A percentile compares a stretch with the other conserved stretches of the same genome.
phyloP scores from a whole-genome alignment of 1,284 basidiomycete species.

The Pterulicium gracile region DNA sequence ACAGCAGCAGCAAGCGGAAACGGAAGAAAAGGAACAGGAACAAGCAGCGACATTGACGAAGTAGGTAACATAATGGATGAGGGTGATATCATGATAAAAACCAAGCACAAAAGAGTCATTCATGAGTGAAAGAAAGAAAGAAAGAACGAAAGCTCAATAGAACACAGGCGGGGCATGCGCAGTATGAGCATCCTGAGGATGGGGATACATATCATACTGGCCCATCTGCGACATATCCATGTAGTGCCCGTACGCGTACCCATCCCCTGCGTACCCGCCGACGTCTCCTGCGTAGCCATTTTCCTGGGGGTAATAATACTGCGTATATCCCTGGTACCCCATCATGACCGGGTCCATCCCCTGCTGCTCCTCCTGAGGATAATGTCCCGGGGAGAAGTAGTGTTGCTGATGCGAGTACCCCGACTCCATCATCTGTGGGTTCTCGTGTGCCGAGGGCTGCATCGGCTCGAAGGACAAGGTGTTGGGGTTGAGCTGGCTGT shows the following conservation, averaged over 20 bases:
- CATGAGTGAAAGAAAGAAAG: slow-evolving; percentile 11
- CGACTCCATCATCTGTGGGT: slow-evolving; percentile 10
- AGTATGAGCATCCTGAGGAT: slow-evolving; percentile 37
- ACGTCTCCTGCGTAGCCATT: no score
- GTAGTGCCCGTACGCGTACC: slow-evolving; percentile 53
- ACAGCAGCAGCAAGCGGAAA: no score
- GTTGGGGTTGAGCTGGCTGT: slow-evolving; percentile 19
- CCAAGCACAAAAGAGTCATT: no score
- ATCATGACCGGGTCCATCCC: slow-evolving; percentile 29
- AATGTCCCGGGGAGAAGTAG: slow-evolving; percentile 10
- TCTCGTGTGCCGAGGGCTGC: slow-evolving; percentile 22
- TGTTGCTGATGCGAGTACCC: slow-evolving; percentile 3
- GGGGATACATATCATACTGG: slow-evolving; percentile 56
- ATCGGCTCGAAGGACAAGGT: slow-evolving; percentile 18
- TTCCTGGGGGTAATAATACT: slow-evolving; percentile 50
- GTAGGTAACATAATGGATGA: no score
- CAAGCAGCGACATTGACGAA: no score
- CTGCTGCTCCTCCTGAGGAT: slow-evolving; percentile 14
- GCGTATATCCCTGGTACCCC: slow-evolving; percentile 43
- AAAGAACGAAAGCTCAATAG: slow-evolving; percentile 31
- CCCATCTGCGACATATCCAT: slow-evolving; percentile 53
- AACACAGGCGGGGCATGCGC: slow-evolving; percentile 33
- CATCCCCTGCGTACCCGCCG: no score
- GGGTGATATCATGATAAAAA: no score
- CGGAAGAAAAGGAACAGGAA: no score